Evolutionary conservation across 805 yeast species (phyloP), one percentile per base, ranked within the genome.

Genomic region (Barnettozyma wickerhamii): DNA sequence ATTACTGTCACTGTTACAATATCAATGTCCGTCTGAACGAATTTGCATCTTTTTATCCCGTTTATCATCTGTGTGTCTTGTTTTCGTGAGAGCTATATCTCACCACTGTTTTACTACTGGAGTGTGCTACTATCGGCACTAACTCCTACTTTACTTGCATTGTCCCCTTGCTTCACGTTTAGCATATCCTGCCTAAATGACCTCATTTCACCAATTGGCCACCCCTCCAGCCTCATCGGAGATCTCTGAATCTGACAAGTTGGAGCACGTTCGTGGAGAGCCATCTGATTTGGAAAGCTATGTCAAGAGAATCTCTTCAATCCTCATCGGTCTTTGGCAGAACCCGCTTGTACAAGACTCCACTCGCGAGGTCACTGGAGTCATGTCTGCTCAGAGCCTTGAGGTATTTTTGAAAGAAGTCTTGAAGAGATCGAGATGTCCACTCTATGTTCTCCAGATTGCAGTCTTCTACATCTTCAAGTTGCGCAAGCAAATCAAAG

Each of bases 401-500:
- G 42, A 48, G 19, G 10, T 5, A 6, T 72, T 61, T 42, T 53
- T 73, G 34, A 60, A 59, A 26, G 74, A 71, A 50, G 64, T 74
- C 30, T 50, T 74, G 49, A 62, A 59, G 44, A 58, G 80, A 38
- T 79, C 86, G 13, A 72, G 77, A 44, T 72, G 84, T 31, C 75
- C 84, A 13, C 70, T 74, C 44, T 69, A 78, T 30, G 72, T 82
- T 3, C 69, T 86, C 45, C 87, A 81, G 50, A 71, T 83, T 32
- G 74, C 88, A 5, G 65, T 86, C 42, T 83, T 68, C 58, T 86
- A 85, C 58, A 50, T 84, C n/a, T 60, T 71, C 48, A 73, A 74
- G 43, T 51, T 82, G 33, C 58, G 65, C 40, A 57, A 65, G 12
- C 38, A 49, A 30, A 49, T 58, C 40, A 50, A 44, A 10, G 13